A percentile compares a stretch with the other conserved stretches of the same genome.
Conservation (phyloP, 1,284 basidiomycete species). For the Heterobasidion occidentale region DNA sequence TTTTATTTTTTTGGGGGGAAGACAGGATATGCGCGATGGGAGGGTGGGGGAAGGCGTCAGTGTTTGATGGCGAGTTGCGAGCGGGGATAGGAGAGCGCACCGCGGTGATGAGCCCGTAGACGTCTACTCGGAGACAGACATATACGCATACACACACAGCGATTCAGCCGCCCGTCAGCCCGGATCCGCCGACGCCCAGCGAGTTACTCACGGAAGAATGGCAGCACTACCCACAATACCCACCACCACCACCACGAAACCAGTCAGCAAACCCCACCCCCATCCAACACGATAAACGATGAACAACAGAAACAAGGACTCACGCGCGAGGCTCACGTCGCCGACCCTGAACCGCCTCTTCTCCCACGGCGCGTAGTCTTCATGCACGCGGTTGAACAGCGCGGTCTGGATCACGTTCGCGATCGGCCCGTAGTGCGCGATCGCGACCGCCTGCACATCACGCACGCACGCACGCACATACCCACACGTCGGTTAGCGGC, state of each 20-base stretch:
- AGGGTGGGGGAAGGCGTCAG: too few relatives aligned
- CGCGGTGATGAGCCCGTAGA: slow-evolving; percentile 63
- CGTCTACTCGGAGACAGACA: slow-evolving; percentile 37
- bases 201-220: slow-evolving; percentile 23
- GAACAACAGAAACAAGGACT: slow-evolving; percentile 11
- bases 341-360: slow-evolving; percentile 37
- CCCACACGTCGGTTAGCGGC: too few relatives aligned
- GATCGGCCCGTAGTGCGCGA: slow-evolving; percentile 59
- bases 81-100: slow-evolving; percentile 16
- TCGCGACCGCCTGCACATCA: slow-evolving; percentile 47
- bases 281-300: background rate
- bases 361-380: slow-evolving; percentile 18
- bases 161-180: too few relatives aligned
- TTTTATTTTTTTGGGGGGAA: too few relatives aligned
- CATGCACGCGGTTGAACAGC: slow-evolving; percentile 32
- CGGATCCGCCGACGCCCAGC: too few relatives aligned
- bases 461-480: too few relatives aligned
- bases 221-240: slow-evolving; percentile 16
- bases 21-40: too few relatives aligned
- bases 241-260: background rate
- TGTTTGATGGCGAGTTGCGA: too few relatives aligned
- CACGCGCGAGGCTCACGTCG: slow-evolving; percentile 41
- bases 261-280: background rate
- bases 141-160: too few relatives aligned
- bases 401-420: slow-evolving; percentile 54